Evolutionary conservation across 257 asterid genomes (phyloP), one percentile per base, ranked within the genome.

Genomic region (Petrea volubilis): DNA sequence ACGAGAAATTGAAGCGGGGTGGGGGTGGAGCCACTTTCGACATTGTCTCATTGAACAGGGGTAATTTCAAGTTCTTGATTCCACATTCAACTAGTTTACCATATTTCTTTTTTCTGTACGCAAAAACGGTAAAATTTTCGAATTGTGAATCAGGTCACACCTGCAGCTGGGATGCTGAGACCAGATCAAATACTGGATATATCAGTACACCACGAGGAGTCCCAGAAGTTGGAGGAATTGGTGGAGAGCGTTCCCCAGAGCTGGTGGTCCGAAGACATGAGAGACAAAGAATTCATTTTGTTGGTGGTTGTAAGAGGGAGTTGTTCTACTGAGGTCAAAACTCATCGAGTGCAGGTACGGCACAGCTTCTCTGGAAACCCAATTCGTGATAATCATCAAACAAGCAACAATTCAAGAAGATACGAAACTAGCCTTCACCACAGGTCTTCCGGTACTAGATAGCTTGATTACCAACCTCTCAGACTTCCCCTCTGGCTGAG

Each of bases 241-340:
- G 87, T 72, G 0, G 95, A 95, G 10, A 90, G 97, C 49, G 71
- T 83, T 14, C 88, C 96, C 8, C 97, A 89, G 15, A 86, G 84
- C 62, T 84, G 94, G 92, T 88, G 95, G 95, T 80, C 93, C 0
- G 91, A 92, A 62, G 99, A 95, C 80, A 87, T 91, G 14, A 83
- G 89, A 61, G 98, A 90, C 51, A 90, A 88, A 79, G 95, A 92
- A 80, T 82, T 86, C 43, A 68, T 87, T 43, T 77, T 95, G 88
- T 44, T 86, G 66, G 86, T 95, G 58, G 78, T 74, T 38, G 81
- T 92, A 50, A 71, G 74, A 53, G 95, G 96, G 24, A 80, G 81
- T 69, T 79, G 86, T 61, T 83, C 99, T 1, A 85, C 84, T 2
- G 92, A 84, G 23, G 67, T 64, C 6, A 83, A 80, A 77, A 83